Base-by-base conservation (phyloP, 2,329 filamentous ascomycete species). In the Pleoardoris graminearum region DNA sequence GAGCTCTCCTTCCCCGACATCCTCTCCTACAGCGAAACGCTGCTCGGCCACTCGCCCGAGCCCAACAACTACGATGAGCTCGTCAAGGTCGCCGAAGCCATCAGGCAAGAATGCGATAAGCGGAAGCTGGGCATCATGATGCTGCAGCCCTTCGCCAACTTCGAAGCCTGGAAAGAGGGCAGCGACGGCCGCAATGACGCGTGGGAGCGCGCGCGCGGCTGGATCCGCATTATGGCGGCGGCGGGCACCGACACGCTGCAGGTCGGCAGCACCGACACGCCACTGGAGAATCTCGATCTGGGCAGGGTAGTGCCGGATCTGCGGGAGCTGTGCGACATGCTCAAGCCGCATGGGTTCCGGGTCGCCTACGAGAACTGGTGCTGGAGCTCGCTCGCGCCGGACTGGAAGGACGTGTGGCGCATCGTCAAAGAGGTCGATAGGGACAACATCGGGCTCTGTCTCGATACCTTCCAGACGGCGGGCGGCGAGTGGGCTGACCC, bases 301-400 rank as follows among this genome's bases (percentile, higher is more conserved):
- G 74, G 76, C 1, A 74, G 78, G 7, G 77, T 89, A 17, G 82
- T 87, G 0, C 64, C 70, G 0, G 87, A 91, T 60, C 77, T 92
- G 0, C 78, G 79, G 1, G 79, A 85, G 51, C 75, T 92, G 35
- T 62, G 60, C 23, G 63, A 65, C 25, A 73, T 88, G 46, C 77
- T 88, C 1, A 80, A 80, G 0, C 67, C 77, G 19, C 79, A 82
- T 41, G 78, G 79, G 0, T 82, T 85, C 66, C 79, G 82, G 6
- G 74, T 92, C 16, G 87, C 88, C 0, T 92, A 91, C 60, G 88
- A 92, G 73, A 91, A 91, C 66, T 91, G 88, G 87, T 90, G 88
- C 72, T 92, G 88, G 89, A 85, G 85, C 0, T 89, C 87, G 0
- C 82, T 85, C 43, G 86, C 87, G 0, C 82, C 85, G 0, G 79